phyloP scores from a whole-genome alignment of 2,329 filamentous ascomycete species.

The Penicillium sp. region DNA sequence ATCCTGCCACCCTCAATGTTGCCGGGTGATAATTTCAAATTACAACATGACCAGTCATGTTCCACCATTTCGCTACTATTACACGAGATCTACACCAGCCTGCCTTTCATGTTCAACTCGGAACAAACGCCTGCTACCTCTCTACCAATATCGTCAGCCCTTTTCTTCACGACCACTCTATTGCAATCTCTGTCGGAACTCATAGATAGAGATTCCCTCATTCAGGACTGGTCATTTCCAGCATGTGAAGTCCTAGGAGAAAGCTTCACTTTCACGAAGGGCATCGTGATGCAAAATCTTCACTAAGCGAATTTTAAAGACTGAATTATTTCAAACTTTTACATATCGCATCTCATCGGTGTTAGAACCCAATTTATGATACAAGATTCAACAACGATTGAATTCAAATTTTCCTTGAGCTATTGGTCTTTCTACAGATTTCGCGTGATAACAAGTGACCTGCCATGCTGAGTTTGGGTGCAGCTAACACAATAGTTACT shows the following conservation, averaged over 20 bases:
- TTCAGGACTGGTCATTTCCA: not conserved
- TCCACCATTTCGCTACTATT: not conserved
- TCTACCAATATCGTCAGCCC: not conserved
- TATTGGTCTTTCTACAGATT: not conserved
- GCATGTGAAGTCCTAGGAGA: not conserved
- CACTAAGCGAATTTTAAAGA: not conserved
- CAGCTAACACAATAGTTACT: not conserved
- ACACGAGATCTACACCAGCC: not conserved
- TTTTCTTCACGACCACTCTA: not conserved
- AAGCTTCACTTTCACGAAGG: not conserved
- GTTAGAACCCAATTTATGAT: not conserved
- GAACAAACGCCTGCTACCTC: not conserved
- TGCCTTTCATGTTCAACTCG: conserved; percentile 6
- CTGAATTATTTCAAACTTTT: not conserved
- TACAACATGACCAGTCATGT: not conserved
- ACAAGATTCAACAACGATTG: too few relatives aligned
- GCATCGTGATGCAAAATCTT: conserved; percentile 1
- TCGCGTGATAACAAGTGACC: not conserved
- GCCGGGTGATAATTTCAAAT: not conserved
- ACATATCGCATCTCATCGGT: not conserved
- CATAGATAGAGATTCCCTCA: not conserved
- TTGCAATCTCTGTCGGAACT: not conserved
- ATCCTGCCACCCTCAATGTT: not conserved
- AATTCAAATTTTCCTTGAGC: too few relatives aligned
- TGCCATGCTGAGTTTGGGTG: not conserved